These are phyloP conservation scores for Hyaloscypha finlandica DNA, from an alignment of 495 filamentous ascomycete species.

Conservation along the genomic window DNA sequence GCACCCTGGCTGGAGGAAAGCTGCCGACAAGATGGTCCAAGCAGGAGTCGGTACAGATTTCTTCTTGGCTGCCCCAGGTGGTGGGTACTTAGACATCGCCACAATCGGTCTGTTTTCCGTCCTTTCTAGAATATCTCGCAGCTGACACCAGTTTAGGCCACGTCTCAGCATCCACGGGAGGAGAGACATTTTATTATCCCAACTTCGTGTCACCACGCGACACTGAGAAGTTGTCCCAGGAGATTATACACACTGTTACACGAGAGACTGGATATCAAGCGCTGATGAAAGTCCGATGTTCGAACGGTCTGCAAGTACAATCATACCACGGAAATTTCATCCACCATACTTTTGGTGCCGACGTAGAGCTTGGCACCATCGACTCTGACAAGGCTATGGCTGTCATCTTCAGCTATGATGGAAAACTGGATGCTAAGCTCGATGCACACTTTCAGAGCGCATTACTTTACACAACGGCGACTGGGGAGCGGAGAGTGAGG, in stretches of 20 bases:
- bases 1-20: conserved; percentile 78
- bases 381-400: conserved; percentile 93
- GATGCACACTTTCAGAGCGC: conserved; percentile 98
- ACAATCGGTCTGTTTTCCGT: conserved; percentile 73
- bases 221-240: conserved; percentile 75
- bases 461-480: conserved; percentile 88
- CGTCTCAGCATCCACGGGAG: conserved; percentile 77
- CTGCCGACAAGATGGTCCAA: conserved; percentile 85
- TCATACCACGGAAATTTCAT: conserved; percentile 95
- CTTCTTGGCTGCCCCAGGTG: conserved; percentile 87
- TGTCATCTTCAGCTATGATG: conserved; percentile 93
- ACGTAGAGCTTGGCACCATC: conserved; percentile 91
- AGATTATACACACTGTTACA: conserved; percentile 85
- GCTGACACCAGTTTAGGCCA: conserved; percentile 50
- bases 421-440: conserved; percentile 92
- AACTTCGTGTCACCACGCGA: conserved; percentile 91
- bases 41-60: conserved; percentile 88
- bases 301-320: conserved; percentile 91
- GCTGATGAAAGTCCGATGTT: conserved; percentile 98
- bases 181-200: conserved; percentile 93
- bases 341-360: conserved; percentile 91
- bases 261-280: conserved; percentile 95
- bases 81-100: conserved; percentile 90
- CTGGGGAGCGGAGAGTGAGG: conserved; percentile 85
- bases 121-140: conserved; percentile 13